Percentiles rank a stretch among this genome's conserved stretches.
phyloP scores from a whole-genome alignment of 441 rosid genomes.

The Pelargonium cotyledonis region DNA sequence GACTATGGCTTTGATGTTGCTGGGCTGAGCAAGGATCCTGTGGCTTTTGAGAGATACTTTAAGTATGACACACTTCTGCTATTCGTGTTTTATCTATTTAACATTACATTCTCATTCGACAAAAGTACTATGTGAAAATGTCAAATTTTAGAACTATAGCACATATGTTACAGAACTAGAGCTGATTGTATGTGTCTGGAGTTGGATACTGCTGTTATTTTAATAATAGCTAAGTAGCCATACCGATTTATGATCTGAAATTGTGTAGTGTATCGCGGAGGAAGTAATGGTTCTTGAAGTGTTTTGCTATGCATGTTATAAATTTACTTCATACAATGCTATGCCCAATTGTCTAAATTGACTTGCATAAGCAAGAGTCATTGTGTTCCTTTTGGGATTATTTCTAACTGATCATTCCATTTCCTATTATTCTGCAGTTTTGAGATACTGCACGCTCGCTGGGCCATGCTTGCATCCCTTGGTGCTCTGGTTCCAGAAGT shows the following conservation, averaged over 20 bases:
- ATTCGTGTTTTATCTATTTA: background rate
- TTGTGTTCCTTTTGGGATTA: background rate
- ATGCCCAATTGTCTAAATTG: background rate
- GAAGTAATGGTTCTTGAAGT: background rate
- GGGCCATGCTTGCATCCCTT: constrained; percentile 95
- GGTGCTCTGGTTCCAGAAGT: constrained; percentile 85
- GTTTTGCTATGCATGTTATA: background rate
- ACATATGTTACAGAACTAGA: background rate
- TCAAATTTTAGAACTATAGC: background rate
- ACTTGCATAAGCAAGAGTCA: background rate
- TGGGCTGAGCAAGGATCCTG: constrained; percentile 61
- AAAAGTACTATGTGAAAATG: background rate
- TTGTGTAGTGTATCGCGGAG: background rate
- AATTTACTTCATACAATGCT: background rate
- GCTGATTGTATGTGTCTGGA: constrained; percentile 7
- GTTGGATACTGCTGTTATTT: constrained; percentile 7
- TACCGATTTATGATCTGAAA: background rate
- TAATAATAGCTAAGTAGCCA: background rate
- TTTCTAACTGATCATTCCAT: background rate
- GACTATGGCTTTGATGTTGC: constrained; percentile 93
- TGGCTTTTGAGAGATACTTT: constrained; percentile 51
- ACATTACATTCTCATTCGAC: too few relatives aligned
- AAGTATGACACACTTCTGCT: constrained; percentile 41
- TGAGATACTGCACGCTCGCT: constrained; percentile 87
- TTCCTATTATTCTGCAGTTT: constrained; percentile 46